These are phyloP conservation scores for Cylindrotheca closterium DNA, from an alignment of 108 stramenopile genomes.

Conservation along the genomic window DNA sequence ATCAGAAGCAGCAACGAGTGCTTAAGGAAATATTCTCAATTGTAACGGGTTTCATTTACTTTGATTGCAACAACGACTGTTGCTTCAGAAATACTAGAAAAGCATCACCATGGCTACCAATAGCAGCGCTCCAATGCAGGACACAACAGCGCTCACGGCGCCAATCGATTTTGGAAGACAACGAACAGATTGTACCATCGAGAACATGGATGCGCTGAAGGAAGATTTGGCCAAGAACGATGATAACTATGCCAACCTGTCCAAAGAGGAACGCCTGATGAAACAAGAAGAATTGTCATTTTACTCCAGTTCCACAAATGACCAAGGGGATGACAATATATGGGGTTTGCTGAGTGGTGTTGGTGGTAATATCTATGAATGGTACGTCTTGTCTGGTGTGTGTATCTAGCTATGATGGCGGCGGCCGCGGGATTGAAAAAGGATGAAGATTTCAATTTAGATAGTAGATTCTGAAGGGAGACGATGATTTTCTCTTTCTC, in stretches of 20 bases:
- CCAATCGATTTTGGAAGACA: not conserved
- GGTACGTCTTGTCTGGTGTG: conserved; percentile 29
- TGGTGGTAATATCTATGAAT: conserved; percentile 71
- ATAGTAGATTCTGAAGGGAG: conserved; percentile 36
- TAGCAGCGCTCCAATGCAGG: not conserved
- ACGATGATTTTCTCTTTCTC: not conserved
- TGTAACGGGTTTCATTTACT: too few species aligned
- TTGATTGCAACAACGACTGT: not conserved
- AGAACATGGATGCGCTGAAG: conserved; percentile 27
- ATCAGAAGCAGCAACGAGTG: too few species aligned
- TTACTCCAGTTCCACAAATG: conserved; percentile 47
- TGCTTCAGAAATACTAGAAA: not conserved
- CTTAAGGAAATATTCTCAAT: too few species aligned
- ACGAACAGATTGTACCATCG: conserved; percentile 12
- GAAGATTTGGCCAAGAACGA: not conserved
- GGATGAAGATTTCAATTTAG: conserved; percentile 12
- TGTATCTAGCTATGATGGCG: not conserved
- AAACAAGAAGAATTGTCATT: conserved; percentile 57
- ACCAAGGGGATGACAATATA: conserved; percentile 68
- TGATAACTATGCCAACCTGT: conserved; percentile 12
- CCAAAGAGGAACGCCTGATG: conserved; percentile 37
- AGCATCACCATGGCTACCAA: not conserved
- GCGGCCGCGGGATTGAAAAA: not conserved
- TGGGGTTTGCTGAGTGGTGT: conserved; percentile 72
- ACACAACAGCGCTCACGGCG: not conserved